These are phyloP conservation scores for Hemileccinum rubropunctum DNA, from an alignment of 768 basidiomycete species.

Conservation along the genomic window DNA sequence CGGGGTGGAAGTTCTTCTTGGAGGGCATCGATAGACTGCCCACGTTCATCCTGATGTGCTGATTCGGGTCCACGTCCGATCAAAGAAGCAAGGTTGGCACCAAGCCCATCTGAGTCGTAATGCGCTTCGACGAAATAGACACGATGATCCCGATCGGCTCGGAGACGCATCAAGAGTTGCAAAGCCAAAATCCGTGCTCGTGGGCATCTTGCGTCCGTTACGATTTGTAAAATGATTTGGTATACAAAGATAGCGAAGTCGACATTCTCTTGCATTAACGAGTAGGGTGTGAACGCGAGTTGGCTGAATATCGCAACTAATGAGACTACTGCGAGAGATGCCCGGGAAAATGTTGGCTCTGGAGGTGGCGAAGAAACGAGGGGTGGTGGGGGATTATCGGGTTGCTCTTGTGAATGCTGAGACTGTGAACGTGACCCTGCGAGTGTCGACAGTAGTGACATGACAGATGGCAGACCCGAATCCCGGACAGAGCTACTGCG, in stretches of 20 bases:
- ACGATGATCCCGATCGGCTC: conserved; percentile 88
- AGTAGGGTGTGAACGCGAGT: conserved; percentile 65
- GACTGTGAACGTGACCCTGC: conserved; percentile 62
- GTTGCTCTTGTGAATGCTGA: conserved; percentile 42
- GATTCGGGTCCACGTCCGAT: conserved; percentile 50
- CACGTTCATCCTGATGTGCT: conserved; percentile 27
- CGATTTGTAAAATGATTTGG: conserved; percentile 46
- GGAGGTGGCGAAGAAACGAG: conserved; percentile 25
- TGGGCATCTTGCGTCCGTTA: conserved; percentile 45
- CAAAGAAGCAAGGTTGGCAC: conserved; percentile 56
- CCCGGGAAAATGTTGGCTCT: conserved; percentile 38
- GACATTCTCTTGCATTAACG: conserved; percentile 45
- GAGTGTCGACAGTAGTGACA: conserved; percentile 64
- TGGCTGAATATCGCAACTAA: conserved; percentile 68
- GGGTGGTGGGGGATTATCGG: conserved; percentile 30
- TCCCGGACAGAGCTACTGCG: conserved; percentile 42
- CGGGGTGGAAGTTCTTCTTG: conserved; percentile 35
- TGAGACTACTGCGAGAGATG: conserved; percentile 59
- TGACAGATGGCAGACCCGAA: conserved; percentile 52
- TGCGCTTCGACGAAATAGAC: conserved; percentile 62
- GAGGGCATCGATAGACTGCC: conserved; percentile 17
- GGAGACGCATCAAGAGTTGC: conserved; percentile 84
- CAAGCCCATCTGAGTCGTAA: conserved; percentile 57
- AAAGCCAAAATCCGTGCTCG: conserved; percentile 68
- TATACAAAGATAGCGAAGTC: conserved; percentile 56